Percentiles rank a stretch among this genome's conserved stretches.
Conservation (phyloP, 2,329 filamentous ascomycete species). For the Trichoderma polysporum region DNA sequence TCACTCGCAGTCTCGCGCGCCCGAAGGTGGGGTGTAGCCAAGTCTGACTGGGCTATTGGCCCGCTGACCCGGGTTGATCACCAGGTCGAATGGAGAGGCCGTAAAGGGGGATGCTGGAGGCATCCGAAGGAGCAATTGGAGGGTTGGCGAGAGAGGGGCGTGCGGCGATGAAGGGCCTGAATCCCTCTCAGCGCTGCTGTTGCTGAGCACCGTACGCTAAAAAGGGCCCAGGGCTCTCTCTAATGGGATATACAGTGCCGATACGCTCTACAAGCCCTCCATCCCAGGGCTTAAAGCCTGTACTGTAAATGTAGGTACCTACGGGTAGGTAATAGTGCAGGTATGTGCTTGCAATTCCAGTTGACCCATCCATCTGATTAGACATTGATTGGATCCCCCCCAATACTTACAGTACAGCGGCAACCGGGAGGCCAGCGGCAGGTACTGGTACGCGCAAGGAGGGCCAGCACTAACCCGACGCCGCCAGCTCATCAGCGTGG, state of each 20-base stretch:
- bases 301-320: neutral
- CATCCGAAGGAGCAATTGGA: slow-evolving; percentile 18
- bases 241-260: neutral
- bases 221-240: neutral
- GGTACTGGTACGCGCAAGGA: slow-evolving; percentile 4
- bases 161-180: slow-evolving; percentile 4
- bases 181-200: neutral
- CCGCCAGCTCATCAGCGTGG: slow-evolving; percentile 16
- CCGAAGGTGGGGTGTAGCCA: slow-evolving; percentile 18
- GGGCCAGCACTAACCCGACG: slow-evolving; percentile 9
- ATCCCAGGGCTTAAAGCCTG: neutral
- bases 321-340: neutral
- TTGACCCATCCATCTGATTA: neutral
- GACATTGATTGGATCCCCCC: no score
- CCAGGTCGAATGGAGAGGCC: slow-evolving; percentile 25
- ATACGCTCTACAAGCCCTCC: neutral
- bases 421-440: neutral
- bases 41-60: slow-evolving; percentile 23
- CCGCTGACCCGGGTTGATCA: slow-evolving; percentile 26
- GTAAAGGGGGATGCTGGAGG: slow-evolving; percentile 18
- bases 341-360: no score
- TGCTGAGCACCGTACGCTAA: neutral
- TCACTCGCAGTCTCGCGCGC: slow-evolving; percentile 6
- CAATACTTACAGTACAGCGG: neutral
- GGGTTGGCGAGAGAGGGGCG: neutral